Evolutionary conservation across 352 stramenopile genomes (phyloP).

Genomic region (Plasmopara halstedii): DNA sequence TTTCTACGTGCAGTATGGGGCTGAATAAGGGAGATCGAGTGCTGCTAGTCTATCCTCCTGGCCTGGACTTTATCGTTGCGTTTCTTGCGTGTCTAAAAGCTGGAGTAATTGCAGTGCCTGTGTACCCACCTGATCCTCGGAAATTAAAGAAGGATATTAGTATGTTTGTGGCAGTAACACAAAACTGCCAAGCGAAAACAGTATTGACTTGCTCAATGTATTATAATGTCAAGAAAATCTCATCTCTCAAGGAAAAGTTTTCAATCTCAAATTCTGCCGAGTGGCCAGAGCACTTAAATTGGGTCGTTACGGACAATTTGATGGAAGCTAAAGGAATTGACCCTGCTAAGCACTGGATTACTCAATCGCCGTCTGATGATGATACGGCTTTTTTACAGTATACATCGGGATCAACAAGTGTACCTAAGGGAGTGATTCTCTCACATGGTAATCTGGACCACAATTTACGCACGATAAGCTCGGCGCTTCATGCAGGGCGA

Average conservation of each 20-base stretch:
- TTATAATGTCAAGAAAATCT: constrained; percentile 92
- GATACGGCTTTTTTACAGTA: constrained; percentile 98
- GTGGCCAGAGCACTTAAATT: constrained; percentile 86
- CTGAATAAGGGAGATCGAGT: constrained; percentile 71
- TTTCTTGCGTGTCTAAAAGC: constrained; percentile 95
- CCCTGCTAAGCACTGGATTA: constrained; percentile 35
- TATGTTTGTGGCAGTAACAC: constrained; percentile 92
- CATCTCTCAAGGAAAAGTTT: constrained; percentile 75
- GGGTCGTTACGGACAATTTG: constrained; percentile 81
- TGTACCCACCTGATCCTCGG: constrained; percentile 87
- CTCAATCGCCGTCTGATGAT: constrained; percentile 29
- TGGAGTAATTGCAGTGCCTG: constrained; percentile 91
- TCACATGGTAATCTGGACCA: constrained; percentile 95
- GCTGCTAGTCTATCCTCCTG: constrained; percentile 96
- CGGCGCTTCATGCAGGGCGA: constrained; percentile 79
- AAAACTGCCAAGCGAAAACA: constrained; percentile 86
- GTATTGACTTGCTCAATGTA: constrained; percentile 92
- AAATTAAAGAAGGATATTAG: constrained; percentile 93
- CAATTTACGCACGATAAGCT: constrained; percentile 96
- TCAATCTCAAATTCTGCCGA: constrained; percentile 45
- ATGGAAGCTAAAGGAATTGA: constrained; percentile 40
- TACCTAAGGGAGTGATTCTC: constrained; percentile 98
- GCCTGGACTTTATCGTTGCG: constrained; percentile 95
- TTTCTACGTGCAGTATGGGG: constrained; percentile 34
- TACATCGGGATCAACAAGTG: constrained; percentile 96